Evolutionary conservation across 192 early-diverging fungal species (phyloP).

Genomic region (Backusella macrospora): DNA sequence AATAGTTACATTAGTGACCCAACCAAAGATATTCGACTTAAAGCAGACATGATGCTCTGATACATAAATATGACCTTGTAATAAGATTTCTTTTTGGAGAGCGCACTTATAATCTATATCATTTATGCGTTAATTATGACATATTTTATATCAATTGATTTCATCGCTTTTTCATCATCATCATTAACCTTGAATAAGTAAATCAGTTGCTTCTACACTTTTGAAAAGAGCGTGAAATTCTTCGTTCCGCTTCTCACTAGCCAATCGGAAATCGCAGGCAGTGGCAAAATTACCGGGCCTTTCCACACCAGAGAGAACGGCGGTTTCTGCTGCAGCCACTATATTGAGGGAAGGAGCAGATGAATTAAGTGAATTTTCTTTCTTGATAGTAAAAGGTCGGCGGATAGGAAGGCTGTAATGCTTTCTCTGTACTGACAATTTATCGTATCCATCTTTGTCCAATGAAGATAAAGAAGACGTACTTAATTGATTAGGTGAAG

Average conservation of each 20-base stretch:
- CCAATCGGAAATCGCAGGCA: constrained; percentile 31
- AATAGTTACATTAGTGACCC: constrained; percentile 71
- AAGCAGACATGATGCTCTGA: constrained; percentile 83
- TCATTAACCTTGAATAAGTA: constrained; percentile 55
- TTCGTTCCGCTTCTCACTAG: constrained; percentile 50
- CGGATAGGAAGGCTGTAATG: constrained; percentile 17
- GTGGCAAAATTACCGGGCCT: constrained; percentile 31
- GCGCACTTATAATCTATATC: constrained; percentile 78
- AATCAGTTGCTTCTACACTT: constrained; percentile 55
- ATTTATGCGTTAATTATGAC: constrained; percentile 16
- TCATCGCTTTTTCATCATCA: background rate
- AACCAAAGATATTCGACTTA: constrained; percentile 89
- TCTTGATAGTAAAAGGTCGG: constrained; percentile 19
- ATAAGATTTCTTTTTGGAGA: constrained; percentile 83
- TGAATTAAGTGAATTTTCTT: background rate
- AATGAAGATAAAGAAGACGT: constrained; percentile 3
- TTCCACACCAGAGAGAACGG: constrained; percentile 8
- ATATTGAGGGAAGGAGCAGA: background rate
- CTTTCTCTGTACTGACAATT: background rate
- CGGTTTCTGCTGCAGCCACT: constrained; percentile 15
- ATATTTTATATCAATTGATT: background rate
- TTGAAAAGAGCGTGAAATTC: constrained; percentile 60
- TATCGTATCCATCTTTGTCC: background rate
- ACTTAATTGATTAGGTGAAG: constrained; percentile 5
- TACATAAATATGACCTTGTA: constrained; percentile 84